A percentile compares a stretch with the other conserved stretches of the same genome.
These are phyloP conservation scores for Laburnicola sp. DNA, from an alignment of 2,329 filamentous ascomycete species.

Conservation along the genomic window DNA sequence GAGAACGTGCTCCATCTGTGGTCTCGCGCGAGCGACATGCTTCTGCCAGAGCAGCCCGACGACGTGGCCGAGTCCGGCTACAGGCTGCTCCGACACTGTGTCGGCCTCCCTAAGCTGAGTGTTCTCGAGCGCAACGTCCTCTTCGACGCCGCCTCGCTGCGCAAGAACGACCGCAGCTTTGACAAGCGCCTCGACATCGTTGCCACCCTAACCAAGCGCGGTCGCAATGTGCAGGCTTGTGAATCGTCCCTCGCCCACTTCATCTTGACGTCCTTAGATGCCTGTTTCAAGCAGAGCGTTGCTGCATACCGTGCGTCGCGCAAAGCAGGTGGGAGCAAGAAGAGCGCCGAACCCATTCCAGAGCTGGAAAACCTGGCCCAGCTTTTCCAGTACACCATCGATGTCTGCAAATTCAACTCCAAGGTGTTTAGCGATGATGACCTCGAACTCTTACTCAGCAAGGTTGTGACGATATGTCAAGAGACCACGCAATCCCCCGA, in stretches of 20 bases:
- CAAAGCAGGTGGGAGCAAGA: slow-evolving; percentile 34
- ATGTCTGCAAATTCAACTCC: slow-evolving; percentile 76
- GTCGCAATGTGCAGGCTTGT: slow-evolving; percentile 45
- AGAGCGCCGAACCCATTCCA: slow-evolving; percentile 22
- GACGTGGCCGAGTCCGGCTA: slow-evolving; percentile 41
- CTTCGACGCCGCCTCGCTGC: slow-evolving; percentile 41
- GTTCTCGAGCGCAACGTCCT: slow-evolving; percentile 44
- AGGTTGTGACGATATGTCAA: slow-evolving; percentile 67
- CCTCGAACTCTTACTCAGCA: slow-evolving; percentile 63
- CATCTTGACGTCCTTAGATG: slow-evolving; percentile 36
- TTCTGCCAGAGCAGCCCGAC: slow-evolving; percentile 38
- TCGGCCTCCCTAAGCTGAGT: slow-evolving; percentile 37
- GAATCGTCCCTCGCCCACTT: slow-evolving; percentile 43
- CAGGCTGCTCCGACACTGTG: slow-evolving; percentile 41
- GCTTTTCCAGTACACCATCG: slow-evolving; percentile 66
- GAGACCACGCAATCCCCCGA: slow-evolving; percentile 67
- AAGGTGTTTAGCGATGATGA: slow-evolving; percentile 67
- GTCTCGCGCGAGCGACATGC: slow-evolving; percentile 43
- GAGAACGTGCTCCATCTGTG: slow-evolving; percentile 44
- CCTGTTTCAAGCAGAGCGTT: slow-evolving; percentile 38
- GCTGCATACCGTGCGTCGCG: slow-evolving; percentile 28
- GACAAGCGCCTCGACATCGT: slow-evolving; percentile 42
- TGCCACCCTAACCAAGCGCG: slow-evolving; percentile 41
- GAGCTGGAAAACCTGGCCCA: slow-evolving; percentile 53
- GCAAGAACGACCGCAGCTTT: slow-evolving; percentile 34